Evolutionary conservation across 768 basidiomycete species (phyloP), one percentile per base, ranked within the genome.

Genomic region (Gautieria morchelliformis): DNA sequence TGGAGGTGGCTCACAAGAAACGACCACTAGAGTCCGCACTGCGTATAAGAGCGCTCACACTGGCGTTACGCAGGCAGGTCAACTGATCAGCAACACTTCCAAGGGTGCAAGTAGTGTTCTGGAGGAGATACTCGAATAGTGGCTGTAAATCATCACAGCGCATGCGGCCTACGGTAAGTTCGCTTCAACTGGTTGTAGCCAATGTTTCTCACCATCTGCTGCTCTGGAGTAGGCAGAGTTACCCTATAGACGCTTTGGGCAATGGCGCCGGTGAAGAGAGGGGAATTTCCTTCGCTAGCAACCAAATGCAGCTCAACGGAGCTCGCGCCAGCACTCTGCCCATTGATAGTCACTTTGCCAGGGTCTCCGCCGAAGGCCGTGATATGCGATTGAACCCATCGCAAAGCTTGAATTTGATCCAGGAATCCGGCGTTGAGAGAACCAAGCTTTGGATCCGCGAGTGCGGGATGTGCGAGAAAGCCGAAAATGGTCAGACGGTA

Each of bases 401-500:
- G 59, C 44, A 77, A 65, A 2, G 72, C 72, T 54, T 70, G 67
- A 3, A 68, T 61, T 64, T 87, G 82, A 66, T 85, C 85, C 19
- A 69, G 63, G 67, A 81, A 77, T 4, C 80, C 64, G 7, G 69
- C 77, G 53, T 83, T 82, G 54, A 78, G 66, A 62, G 82, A 78
- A 0, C 77, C 80, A 24, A 72, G 62, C 0, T 59, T 54, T 10
- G 70, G 33, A 53, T 76, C 66, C 14, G 58, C 53, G 54, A 83
- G 74, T 20, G 75, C 78, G 1, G 83, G 78, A 8, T 70, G 64
- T 1, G 80, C 67, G 27, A 84, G 75, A 70, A 85, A 86, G 24
- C 85, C 85, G 62, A 86, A 77, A 0, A 79, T 77, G 52, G 75
- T 75, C 22, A 86, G 75, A 17, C 80, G 79, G 66, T 85, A 85